Base-by-base conservation (phyloP, 2,329 filamentous ascomycete genomes). In the Penicillium sp. region DNA sequence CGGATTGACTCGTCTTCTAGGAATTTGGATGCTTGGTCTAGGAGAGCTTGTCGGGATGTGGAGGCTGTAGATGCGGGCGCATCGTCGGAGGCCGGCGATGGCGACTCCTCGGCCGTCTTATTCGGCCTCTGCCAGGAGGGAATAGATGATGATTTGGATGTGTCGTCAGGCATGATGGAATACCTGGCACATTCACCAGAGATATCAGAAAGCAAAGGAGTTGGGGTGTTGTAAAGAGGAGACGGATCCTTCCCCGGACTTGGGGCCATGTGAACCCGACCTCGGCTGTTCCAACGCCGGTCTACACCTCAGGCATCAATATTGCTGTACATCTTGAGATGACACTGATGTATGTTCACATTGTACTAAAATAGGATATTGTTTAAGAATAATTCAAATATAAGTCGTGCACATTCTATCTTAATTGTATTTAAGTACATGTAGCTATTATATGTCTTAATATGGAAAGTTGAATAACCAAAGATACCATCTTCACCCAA, bases 11-110 rank as follows among this genome's bases (percentile, higher is more conserved):
- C 81, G 53, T 94, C 84, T 44, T 86, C 75, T 4, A 96, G 77
- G 63, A 95, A 96, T 46, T 76, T 79, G 38, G 78, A 77, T 26
- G 89, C 88, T 63, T 88, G 81, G 15, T 88, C 81, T 32, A 87
- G 62, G 12, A 77, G 65, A 38, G 60, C 53, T 56, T 64, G 54
- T 59, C 68, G 63, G 48, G 61, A 48, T 45, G 57, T 52, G 26
- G 43, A 45, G 19, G 40, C 21, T 21, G 54, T 39, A 48, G 56
- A 32, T 46, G 45, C 52, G 53, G 56, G 55, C 48, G 57, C 49
- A 53, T 59, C 55, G 34, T 63, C 59, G 57, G 62, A 58, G 57
- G 41, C 59, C 46, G 61, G 43, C 43, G 61, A 51, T 34, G 57
- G 19, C 45, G 53, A 53, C 35, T 53, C 39, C 72, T 78, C 53